Evolutionary conservation across 2,329 filamentous ascomycete genomes (phyloP), one percentile per base, ranked within the genome.

Genomic region (Eutypella sp.): DNA sequence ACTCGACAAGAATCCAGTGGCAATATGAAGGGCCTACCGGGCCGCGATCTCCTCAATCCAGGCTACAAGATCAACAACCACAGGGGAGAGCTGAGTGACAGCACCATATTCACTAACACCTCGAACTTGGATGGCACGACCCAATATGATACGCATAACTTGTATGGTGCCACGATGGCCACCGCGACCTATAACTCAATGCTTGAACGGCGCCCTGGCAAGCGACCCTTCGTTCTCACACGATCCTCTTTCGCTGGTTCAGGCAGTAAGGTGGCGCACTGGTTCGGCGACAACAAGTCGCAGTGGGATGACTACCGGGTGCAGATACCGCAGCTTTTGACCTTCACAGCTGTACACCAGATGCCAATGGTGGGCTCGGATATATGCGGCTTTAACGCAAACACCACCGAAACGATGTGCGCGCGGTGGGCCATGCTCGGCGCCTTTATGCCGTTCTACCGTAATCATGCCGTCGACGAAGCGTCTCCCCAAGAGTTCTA

Each of bases 401-500:
- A 76, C 49, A 79, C 81, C 0, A 79, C 74, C 11, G 78, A 83
- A 57, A 66, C 74, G 15, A 72, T 87, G n/a, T 87, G 84, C 57
- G 77, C 82, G 18, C 78, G 84, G 16, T 87, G 84, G 84, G 80
- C 80, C 0, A 71, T 75, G 29, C 71, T 87, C 0, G 83, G 82
- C 10, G 82, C 82, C 2, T 87, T 87, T 70, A 74, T 75, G 45
- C 78, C 82, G 0, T 87, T 87, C 69, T 87, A 82, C 67, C 79
- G 84, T 48, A 82, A 87, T 63, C 84, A 87, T 65, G 81, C 81
- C 33, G 59, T 73, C 34, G 80, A 43, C 43, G 67, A 64, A 31
- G 63, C 64, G 2, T 68, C 74, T n/a, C 58, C 65, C 2, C 84
- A 87, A 52, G 84, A 56, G 33, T 48, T 57, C 44, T 92, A 90